These are phyloP conservation scores for Fusarium sp. DNA, from an alignment of 2,329 filamentous ascomycete species.

Conservation along the genomic window DNA sequence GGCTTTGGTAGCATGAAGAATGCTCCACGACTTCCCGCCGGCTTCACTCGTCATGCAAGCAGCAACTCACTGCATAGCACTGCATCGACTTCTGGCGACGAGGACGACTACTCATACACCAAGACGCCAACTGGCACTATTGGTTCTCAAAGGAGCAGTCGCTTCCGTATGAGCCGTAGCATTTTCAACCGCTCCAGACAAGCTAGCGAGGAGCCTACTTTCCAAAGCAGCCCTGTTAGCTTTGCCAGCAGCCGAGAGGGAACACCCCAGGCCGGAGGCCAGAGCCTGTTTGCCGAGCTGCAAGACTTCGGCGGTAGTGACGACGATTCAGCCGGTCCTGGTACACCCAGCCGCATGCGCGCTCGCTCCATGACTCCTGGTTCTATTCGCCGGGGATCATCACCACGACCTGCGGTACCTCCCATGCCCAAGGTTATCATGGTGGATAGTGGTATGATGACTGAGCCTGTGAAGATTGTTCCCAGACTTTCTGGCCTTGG, in stretches of 20 bases:
- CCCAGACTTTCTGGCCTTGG: slow-evolving; percentile 23
- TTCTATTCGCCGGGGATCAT: slow-evolving; percentile 57
- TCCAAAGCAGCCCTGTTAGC: slow-evolving; percentile 71
- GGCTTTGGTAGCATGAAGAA: slow-evolving; percentile 57
- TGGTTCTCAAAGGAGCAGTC: slow-evolving; percentile 72
- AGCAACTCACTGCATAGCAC: slow-evolving; percentile 84
- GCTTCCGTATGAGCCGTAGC: slow-evolving; percentile 76
- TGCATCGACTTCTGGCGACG: slow-evolving; percentile 85
- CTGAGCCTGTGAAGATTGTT: slow-evolving; percentile 63
- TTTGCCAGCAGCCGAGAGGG: slow-evolving; percentile 62
- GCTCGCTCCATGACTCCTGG: slow-evolving; percentile 61
- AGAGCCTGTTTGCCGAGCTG: slow-evolving; percentile 92
- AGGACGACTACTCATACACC: slow-evolving; percentile 68
- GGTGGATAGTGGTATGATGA: slow-evolving; percentile 72
- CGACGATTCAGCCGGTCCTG: slow-evolving; percentile 71
- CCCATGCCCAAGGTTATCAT: slow-evolving; percentile 64
- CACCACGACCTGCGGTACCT: slow-evolving; percentile 63
- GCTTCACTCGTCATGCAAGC: slow-evolving; percentile 58
- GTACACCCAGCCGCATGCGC: slow-evolving; percentile 66
- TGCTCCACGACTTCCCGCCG: slow-evolving; percentile 56
- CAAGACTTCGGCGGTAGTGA: slow-evolving; percentile 82
- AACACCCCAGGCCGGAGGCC: slow-evolving; percentile 64
- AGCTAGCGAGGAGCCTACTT: slow-evolving; percentile 67
- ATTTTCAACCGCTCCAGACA: slow-evolving; percentile 69
- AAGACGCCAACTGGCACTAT: slow-evolving; percentile 73